Conservation (phyloP, 2,329 filamentous ascomycete genomes). For the Colletotrichum cuscutae region DNA sequence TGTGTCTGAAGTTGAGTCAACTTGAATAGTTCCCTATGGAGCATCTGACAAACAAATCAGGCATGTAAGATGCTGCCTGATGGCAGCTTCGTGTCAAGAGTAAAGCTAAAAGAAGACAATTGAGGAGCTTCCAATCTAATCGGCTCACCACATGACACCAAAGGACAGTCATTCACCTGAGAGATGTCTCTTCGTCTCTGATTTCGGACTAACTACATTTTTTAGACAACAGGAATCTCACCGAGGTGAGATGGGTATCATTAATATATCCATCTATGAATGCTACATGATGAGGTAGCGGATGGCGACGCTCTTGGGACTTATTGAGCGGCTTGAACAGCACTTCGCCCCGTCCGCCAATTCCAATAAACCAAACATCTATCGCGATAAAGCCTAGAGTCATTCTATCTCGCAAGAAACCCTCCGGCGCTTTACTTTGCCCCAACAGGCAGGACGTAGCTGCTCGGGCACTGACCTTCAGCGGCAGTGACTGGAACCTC, state of each 20-base stretch:
- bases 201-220: not conserved
- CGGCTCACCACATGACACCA: too few species aligned
- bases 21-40: too few species aligned
- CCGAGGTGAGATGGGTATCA: slow-evolving; percentile 29
- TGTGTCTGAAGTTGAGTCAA: too few species aligned
- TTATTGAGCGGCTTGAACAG: not conserved
- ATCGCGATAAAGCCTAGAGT: not conserved
- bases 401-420: not conserved
- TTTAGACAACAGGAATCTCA: slow-evolving; percentile 10
- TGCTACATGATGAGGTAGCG: not conserved
- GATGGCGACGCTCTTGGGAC: not conserved
- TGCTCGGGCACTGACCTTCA: not conserved
- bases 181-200: not conserved
- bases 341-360: not conserved
- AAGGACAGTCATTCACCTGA: not conserved
- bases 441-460: not conserved
- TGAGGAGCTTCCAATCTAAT: too few species aligned
- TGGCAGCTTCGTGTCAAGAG: too few species aligned
- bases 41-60: too few species aligned
- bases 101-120: too few species aligned
- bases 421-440: not conserved
- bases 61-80: too few species aligned
- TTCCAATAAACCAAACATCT: not conserved
- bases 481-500: not conserved
- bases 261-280: slow-evolving; percentile 10